Evolutionary conservation across 179 eudicot species (phyloP).

Genomic region (Beta macrorhiza): DNA sequence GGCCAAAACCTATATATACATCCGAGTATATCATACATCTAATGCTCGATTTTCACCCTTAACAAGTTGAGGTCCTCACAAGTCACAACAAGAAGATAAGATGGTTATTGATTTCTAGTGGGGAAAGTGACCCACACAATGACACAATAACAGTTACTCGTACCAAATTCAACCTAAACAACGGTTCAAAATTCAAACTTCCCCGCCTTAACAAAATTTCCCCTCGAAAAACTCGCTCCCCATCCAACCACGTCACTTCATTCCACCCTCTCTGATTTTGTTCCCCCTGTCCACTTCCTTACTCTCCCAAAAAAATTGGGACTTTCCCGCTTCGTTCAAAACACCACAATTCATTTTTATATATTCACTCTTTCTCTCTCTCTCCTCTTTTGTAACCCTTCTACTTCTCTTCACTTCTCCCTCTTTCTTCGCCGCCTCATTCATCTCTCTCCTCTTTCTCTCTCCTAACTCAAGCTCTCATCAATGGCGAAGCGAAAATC

Average conservation of each 20-base stretch:
- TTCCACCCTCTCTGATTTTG: neutral
- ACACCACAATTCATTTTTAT: too few species aligned
- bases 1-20: too few species aligned
- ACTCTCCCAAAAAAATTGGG: neutral
- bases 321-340: slow-evolving; percentile 10
- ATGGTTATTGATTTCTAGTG: too few species aligned
- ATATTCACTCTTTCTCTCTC: neutral
- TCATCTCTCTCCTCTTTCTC: neutral
- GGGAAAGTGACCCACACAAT: too few species aligned
- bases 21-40: too few species aligned
- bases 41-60: too few species aligned
- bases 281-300: neutral
- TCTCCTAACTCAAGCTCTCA: neutral
- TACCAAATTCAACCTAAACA: neutral
- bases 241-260: too few species aligned
- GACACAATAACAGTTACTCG: too few species aligned
- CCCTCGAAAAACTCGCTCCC: neutral
- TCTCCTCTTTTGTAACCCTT: slow-evolving; percentile 1
- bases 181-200: slow-evolving; percentile 28
- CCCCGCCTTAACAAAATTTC: neutral
- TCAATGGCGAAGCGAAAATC: slow-evolving; percentile 31
- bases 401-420: neutral
- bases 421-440: slow-evolving; percentile 5
- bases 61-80: too few species aligned
- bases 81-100: too few species aligned